These are phyloP conservation scores for Tolypocladium album DNA, from an alignment of 2,329 filamentous ascomycete species.

Conservation along the genomic window DNA sequence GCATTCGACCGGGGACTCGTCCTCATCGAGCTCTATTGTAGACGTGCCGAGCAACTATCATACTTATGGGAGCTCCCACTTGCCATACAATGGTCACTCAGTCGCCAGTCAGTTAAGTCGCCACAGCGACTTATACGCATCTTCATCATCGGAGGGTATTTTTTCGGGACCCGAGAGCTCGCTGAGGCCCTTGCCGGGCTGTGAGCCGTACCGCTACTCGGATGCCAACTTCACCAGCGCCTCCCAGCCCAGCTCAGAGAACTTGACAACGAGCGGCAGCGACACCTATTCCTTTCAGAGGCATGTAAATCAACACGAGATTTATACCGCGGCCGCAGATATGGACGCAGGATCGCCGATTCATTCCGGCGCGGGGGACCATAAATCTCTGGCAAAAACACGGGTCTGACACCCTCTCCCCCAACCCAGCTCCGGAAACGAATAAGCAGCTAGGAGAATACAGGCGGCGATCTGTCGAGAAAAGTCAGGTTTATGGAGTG, in stretches of 20 bases:
- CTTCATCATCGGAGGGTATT: neutral
- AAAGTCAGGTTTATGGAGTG: constrained; percentile 1
- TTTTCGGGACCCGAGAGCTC: neutral
- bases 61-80: neutral
- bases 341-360: neutral
- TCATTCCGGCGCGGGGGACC: neutral
- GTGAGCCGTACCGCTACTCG: neutral
- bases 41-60: neutral
- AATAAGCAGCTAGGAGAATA: neutral
- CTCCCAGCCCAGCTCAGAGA: neutral
- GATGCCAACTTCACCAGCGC: neutral
- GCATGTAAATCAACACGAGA: neutral
- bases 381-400: neutral
- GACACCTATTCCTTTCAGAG: neutral
- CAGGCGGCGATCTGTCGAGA: neutral
- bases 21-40: neutral
- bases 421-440: neutral
- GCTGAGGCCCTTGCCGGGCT: neutral
- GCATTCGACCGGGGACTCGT: neutral
- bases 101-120: neutral
- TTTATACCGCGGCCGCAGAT: neutral
- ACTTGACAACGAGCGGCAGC: neutral
- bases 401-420: neutral
- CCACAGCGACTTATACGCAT: neutral
- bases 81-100: neutral